Percentiles rank a stretch among this genome's conserved stretches.
Evolutionary conservation across 371 early-diverging fungal genomes (phyloP).

Genomic region (Syncephalis plumigaleata): DNA sequence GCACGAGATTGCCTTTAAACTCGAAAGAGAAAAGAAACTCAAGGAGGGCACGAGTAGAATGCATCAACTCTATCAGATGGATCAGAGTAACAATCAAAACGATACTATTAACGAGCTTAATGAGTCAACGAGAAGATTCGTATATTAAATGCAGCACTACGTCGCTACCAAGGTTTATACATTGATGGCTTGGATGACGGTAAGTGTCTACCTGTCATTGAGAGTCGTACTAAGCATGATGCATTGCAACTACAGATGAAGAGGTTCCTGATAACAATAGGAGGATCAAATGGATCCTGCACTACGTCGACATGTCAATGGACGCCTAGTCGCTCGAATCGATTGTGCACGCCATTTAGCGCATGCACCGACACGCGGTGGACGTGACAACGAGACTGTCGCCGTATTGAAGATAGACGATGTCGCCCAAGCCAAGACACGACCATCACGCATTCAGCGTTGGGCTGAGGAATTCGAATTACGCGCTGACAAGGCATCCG

Average conservation of each 20-base stretch:
- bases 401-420: conserved; percentile 73
- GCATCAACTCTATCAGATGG: conserved; percentile 16
- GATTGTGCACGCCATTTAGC: conserved; percentile 41
- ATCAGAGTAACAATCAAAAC: conserved; percentile 29
- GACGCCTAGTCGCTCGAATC: conserved; percentile 45
- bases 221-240: not conserved
- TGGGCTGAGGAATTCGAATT: conserved; percentile 77
- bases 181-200: conserved; percentile 57
- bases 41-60: conserved; percentile 47
- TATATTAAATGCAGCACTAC: conserved; percentile 57
- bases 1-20: conserved; percentile 66
- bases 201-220: conserved; percentile 17
- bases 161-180: conserved; percentile 69
- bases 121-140: conserved; percentile 68
- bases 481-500: conserved; percentile 72
- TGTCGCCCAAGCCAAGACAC: conserved; percentile 48
- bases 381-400: conserved; percentile 28
- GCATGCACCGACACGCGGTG: conserved; percentile 43
- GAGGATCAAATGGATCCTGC: conserved; percentile 36
- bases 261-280: conserved; percentile 4
- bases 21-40: conserved; percentile 78
- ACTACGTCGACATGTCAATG: conserved; percentile 50
- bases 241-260: not conserved
- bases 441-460: conserved; percentile 38
- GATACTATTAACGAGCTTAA: conserved; percentile 43